These are phyloP conservation scores for Ophiostoma sp. DNA, from an alignment of 2,329 filamentous ascomycete genomes.

Conservation along the genomic window DNA sequence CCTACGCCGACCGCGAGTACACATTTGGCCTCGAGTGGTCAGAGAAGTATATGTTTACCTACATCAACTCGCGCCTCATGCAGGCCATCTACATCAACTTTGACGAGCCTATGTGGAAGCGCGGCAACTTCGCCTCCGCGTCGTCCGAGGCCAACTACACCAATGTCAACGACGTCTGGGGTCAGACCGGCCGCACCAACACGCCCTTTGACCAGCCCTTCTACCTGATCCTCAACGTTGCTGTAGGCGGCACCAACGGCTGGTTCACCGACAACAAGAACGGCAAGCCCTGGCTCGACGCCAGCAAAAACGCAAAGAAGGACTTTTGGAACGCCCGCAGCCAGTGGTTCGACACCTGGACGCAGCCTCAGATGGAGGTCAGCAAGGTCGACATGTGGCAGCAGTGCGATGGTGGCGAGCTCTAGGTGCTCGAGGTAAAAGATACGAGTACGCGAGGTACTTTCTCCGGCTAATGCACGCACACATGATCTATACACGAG, in stretches of 20 bases:
- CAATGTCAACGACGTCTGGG: constrained; percentile 59
- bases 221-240: constrained; percentile 70
- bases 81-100: constrained; percentile 79
- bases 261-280: constrained; percentile 72
- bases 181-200: constrained; percentile 51
- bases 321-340: constrained; percentile 70
- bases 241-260: constrained; percentile 71
- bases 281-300: constrained; percentile 75
- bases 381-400: constrained; percentile 66
- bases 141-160: constrained; percentile 56
- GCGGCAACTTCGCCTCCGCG: constrained; percentile 60
- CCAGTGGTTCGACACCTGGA: constrained; percentile 67
- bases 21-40: constrained; percentile 82
- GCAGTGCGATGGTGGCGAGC: constrained; percentile 58
- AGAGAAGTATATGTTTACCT: constrained; percentile 82
- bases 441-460: not conserved
- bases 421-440: constrained; percentile 32
- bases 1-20: constrained; percentile 64
- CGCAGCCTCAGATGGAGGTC: constrained; percentile 60
- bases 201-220: constrained; percentile 73
- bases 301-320: constrained; percentile 57
- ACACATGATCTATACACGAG: not conserved
- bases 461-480: not conserved
- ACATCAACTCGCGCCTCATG: constrained; percentile 71
- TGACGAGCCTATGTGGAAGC: constrained; percentile 59